Conservation (phyloP, 495 filamentous ascomycete genomes). For the Annulohypoxylon stygium region DNA sequence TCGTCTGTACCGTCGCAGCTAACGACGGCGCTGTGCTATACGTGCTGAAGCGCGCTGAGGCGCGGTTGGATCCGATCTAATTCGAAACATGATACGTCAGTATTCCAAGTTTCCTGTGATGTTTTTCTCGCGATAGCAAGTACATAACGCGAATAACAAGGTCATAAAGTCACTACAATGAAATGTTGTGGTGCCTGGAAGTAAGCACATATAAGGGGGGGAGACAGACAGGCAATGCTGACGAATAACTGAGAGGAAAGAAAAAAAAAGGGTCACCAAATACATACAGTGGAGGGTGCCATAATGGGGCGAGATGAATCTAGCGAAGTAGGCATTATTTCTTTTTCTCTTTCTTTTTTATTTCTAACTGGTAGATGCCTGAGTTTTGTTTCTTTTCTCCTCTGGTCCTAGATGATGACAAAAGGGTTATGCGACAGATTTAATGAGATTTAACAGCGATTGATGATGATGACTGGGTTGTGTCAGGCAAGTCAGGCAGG, state of each 20-base stretch:
- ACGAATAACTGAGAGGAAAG: constrained; percentile 4
- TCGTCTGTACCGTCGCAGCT: constrained; percentile 70
- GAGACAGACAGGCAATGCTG: constrained; percentile 1
- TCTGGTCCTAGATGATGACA: neutral
- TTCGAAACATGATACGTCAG: constrained; percentile 2
- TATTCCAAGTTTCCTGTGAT: neutral
- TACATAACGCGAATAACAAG: neutral
- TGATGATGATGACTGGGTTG: constrained; percentile 16
- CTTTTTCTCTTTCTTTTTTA: constrained; percentile 22
- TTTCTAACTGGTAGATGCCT: constrained; percentile 15
- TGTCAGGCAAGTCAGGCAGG: constrained; percentile 6
- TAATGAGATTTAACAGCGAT: constrained; percentile 37
- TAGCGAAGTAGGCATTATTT: constrained; percentile 71
- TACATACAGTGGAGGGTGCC: constrained; percentile 74
- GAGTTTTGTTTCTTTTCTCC: constrained; percentile 12
- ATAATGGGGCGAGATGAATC: constrained; percentile 84
- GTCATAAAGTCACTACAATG: neutral
- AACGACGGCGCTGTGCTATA: constrained; percentile 81
- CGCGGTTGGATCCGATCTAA: constrained; percentile 62
- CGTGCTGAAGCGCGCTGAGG: constrained; percentile 83
- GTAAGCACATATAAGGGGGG: constrained; percentile 1
- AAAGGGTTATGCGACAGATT: constrained; percentile 32
- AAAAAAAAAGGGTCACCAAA: constrained; percentile 16
- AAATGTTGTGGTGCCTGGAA: neutral
- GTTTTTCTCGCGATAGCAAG: neutral